These are phyloP conservation scores for Rhizopus stolonifer DNA, from an alignment of 371 early-diverging fungal genomes.

Conservation along the genomic window DNA sequence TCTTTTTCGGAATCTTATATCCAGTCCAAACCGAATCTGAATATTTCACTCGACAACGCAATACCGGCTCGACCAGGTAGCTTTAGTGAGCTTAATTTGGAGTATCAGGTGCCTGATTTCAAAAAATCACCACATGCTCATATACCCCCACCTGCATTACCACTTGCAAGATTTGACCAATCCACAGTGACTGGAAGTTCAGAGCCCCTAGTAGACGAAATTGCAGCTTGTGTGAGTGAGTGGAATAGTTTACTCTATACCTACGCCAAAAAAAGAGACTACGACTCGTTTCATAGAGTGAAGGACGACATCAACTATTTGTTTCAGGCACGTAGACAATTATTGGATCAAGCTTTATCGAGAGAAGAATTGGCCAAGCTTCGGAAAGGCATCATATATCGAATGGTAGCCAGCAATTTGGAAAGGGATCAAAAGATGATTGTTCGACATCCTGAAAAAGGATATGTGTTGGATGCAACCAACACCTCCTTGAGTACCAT, in stretches of 20 bases:
- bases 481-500: constrained; percentile 59
- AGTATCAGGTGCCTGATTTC: constrained; percentile 1
- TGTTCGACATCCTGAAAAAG: constrained; percentile 65
- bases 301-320: constrained; percentile 59
- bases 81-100: constrained; percentile 20
- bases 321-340: constrained; percentile 65
- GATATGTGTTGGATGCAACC: constrained; percentile 59
- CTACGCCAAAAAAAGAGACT: constrained; percentile 55
- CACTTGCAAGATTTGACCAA: constrained; percentile 52
- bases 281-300: constrained; percentile 54
- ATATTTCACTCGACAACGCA: neutral
- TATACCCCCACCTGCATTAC: constrained; percentile 45
- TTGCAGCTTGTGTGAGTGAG: constrained; percentile 65
- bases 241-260: constrained; percentile 60
- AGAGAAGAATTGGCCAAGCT: constrained; percentile 58
- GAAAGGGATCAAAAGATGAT: constrained; percentile 59
- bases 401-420: constrained; percentile 58
- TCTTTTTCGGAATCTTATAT: constrained; percentile 37
- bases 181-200: constrained; percentile 55
- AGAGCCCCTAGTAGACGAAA: constrained; percentile 73
- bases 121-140: constrained; percentile 4
- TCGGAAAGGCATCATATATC: constrained; percentile 57
- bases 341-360: constrained; percentile 66
- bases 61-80: constrained; percentile 20
- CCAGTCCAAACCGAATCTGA: neutral